Percentiles rank a stretch among this genome's conserved stretches.
Evolutionary conservation across 2,329 filamentous ascomycete species (phyloP).

Genomic region (Xylaria sp.): DNA sequence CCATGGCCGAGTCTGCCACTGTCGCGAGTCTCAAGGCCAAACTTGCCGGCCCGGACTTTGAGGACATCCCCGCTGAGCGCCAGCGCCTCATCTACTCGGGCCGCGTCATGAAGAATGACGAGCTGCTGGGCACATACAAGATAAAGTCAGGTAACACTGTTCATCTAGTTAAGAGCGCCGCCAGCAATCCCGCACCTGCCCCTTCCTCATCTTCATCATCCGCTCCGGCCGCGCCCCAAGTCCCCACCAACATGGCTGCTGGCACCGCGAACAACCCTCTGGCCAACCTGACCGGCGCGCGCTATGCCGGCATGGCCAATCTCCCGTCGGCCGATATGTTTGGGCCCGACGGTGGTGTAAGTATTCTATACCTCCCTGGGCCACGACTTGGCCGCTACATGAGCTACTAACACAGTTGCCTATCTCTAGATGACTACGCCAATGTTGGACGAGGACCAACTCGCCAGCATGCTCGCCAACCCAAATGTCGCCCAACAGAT

Average conservation of each 20-base stretch:
- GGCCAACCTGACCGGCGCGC: constrained; percentile 88
- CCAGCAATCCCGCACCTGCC: constrained; percentile 74
- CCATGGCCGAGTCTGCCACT: constrained; percentile 78
- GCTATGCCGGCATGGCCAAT: constrained; percentile 91
- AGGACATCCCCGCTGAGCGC: constrained; percentile 85
- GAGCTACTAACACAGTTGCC: constrained; percentile 7
- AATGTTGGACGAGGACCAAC: constrained; percentile 77
- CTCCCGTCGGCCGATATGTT: constrained; percentile 90
- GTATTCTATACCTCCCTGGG: constrained; percentile 51
- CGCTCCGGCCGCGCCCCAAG: constrained; percentile 64
- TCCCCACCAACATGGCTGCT: constrained; percentile 81
- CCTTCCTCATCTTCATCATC: constrained; percentile 55
- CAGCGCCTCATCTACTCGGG: constrained; percentile 98
- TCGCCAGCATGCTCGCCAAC: constrained; percentile 87
- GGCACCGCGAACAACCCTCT: constrained; percentile 89
- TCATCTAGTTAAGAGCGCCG: constrained; percentile 95
- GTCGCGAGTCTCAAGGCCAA: constrained; percentile 90
- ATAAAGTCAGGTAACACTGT: constrained; percentile 96
- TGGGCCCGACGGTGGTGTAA: constrained; percentile 91
- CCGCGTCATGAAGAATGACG: constrained; percentile 93
- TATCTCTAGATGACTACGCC: constrained; percentile 83
- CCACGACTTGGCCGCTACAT: background rate
- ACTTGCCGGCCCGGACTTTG: constrained; percentile 81
- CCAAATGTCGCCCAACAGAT: constrained; percentile 87
- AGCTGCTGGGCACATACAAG: constrained; percentile 86